These are phyloP conservation scores for Parafenestella ontariensis DNA, from an alignment of 2,329 filamentous ascomycete species.

Conservation along the genomic window DNA sequence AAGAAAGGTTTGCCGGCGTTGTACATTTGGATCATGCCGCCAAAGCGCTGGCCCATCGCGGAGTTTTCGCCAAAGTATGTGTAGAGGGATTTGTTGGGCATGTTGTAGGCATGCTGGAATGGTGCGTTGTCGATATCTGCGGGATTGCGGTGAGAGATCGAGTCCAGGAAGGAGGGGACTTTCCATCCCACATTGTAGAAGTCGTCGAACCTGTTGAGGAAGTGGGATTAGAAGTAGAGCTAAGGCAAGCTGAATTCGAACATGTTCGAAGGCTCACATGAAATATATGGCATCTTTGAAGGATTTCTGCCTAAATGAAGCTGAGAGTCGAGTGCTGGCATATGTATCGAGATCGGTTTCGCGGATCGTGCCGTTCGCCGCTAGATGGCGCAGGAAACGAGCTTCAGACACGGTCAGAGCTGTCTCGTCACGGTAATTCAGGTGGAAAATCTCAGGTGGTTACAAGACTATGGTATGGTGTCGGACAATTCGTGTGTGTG, in stretches of 20 bases:
- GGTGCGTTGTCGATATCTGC: conserved; percentile 10
- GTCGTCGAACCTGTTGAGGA: conserved; percentile 9
- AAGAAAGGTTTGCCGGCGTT: conserved; percentile 16
- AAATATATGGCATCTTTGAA: conserved; percentile 12
- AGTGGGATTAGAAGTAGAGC: neutral
- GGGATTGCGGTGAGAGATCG: conserved; percentile 10
- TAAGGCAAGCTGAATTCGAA: neutral
- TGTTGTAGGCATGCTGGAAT: conserved; percentile 11
- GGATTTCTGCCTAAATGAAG: conserved; percentile 11
- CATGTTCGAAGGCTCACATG: conserved; percentile 2
- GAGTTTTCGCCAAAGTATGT: conserved; percentile 12
- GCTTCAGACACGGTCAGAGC: neutral
- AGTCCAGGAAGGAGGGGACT: conserved; percentile 13
- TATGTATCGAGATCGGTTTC: conserved; percentile 10
- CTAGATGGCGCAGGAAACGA: conserved; percentile 14
- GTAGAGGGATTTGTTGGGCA: neutral
- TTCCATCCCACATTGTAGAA: conserved; percentile 18
- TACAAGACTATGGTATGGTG: neutral
- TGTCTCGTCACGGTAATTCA: neutral
- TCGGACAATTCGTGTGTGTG: neutral
- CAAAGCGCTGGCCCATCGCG: conserved; percentile 11
- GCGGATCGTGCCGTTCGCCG: conserved; percentile 12
- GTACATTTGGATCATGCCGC: conserved; percentile 18
- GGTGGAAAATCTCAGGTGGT: neutral
- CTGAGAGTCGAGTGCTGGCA: conserved; percentile 12